Percentiles rank a stretch among this genome's conserved stretches.
phyloP scores from a whole-genome alignment of 768 basidiomycete genomes.

The Lyophyllum atratum region DNA sequence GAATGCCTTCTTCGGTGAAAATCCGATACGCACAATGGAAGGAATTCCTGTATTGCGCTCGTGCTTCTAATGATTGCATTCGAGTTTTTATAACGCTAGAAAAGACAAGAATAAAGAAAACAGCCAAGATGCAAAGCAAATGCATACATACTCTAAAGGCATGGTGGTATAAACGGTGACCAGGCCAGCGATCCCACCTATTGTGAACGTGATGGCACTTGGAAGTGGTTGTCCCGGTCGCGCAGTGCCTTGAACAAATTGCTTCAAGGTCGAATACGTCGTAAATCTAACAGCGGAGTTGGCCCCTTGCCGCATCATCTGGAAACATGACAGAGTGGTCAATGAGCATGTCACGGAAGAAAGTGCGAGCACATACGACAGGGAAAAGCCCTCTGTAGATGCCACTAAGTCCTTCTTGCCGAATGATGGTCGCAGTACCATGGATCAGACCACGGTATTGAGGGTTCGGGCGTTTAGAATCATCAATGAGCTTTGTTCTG shows the following conservation, averaged over 20 bases:
- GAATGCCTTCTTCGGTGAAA: slow-evolving; percentile 88
- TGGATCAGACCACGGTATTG: slow-evolving; percentile 87
- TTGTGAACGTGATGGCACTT: slow-evolving; percentile 87
- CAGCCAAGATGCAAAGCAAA: not conserved
- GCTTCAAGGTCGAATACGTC: slow-evolving; percentile 92
- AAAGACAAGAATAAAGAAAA: not conserved
- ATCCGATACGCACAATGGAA: slow-evolving; percentile 97
- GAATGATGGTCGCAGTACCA: slow-evolving; percentile 78
- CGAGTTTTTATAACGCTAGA: slow-evolving; percentile 93
- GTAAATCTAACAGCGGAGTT: slow-evolving; percentile 97
- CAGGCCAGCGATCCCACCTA: slow-evolving; percentile 91
- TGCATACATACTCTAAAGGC: slow-evolving; percentile 68
- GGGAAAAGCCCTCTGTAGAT: slow-evolving; percentile 93
- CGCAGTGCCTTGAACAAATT: slow-evolving; percentile 83
- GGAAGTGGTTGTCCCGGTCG: slow-evolving; percentile 86
- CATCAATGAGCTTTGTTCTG: slow-evolving; percentile 98
- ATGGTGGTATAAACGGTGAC: slow-evolving; percentile 93
- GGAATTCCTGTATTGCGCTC: slow-evolving; percentile 84
- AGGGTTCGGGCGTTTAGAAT: slow-evolving; percentile 82
- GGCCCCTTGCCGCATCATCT: slow-evolving; percentile 98
- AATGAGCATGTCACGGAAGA: not conserved
- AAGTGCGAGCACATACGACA: slow-evolving; percentile 62
- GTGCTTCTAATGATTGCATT: slow-evolving; percentile 92
- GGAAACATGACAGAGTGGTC: not conserved
- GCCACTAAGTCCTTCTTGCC: slow-evolving; percentile 81